Evolutionary conservation across 306 rosid species (phyloP), one percentile per base, ranked within the genome.

Genomic region (Fagus crenata): DNA sequence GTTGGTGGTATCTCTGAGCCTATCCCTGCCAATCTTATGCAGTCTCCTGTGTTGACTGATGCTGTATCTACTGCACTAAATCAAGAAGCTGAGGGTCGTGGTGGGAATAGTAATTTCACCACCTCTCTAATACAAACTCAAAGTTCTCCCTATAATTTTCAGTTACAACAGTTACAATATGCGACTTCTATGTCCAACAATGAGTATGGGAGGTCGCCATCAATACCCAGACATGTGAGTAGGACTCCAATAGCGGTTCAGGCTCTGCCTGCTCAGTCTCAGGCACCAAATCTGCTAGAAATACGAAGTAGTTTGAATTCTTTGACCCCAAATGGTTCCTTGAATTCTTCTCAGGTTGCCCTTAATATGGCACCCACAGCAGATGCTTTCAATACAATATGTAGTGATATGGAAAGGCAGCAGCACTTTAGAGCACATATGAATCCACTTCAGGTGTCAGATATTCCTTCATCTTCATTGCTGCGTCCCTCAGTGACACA

Each of bases 191-290:
- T n/a, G 78, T 74, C 49, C 72, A 81, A 74, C 76, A 82, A 79
- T 2, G 92, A 92, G 78, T 82, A 84, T 71, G 97, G 92, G 51
- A 88, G 85, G 75, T 75, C 84, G 31, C 72, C 86, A 51, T 49
- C 81, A 15, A 49, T 73, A 42, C 68, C 80, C 37, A 81, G 83
- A 73, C 82, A 70, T 72, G 41, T 81, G 71, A 59, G 6, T 75
- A 88, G 98, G 88, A 77, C 81, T 69, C 90, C 96, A 1, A 7
- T 72, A 36, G 97, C 96, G 65, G 87, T 89, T 78, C 98, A 95
- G 86, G 97, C 96, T 70, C 97, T 92, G 69, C 93, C 98, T 40
- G 92, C 75, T 39, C 92, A 73, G 83, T 77, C 92, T 74, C 89
- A 42, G 74, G 56, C 80, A 46, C 49, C 78, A 58, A 83, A 80